phyloP scores from a whole-genome alignment of 345 rosid genomes.

The Lepidium sativum region DNA sequence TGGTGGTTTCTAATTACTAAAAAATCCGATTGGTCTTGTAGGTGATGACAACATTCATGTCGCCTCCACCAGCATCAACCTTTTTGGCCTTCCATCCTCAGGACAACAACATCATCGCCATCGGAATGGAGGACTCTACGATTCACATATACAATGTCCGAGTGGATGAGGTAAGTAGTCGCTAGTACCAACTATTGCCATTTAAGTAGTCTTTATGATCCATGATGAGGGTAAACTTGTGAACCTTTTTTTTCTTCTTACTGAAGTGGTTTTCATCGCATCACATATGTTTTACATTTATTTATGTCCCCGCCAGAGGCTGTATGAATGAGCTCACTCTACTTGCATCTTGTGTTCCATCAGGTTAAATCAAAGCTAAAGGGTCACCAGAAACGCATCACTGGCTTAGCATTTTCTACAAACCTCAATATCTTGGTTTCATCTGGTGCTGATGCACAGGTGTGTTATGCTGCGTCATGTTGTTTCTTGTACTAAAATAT shows the following conservation, averaged over 20 bases:
- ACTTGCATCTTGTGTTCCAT: conserved; percentile 8
- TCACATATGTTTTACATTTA: background rate
- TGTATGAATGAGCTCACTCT: conserved; percentile 1
- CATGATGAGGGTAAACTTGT: background rate
- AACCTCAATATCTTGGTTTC: conserved; percentile 68
- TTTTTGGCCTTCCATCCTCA: conserved; percentile 84
- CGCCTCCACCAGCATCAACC: conserved; percentile 78
- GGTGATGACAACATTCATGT: conserved; percentile 91
- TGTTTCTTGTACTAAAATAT: background rate
- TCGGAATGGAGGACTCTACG: conserved; percentile 87
- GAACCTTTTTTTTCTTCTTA: background rate
- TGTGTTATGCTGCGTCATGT: conserved; percentile 26
- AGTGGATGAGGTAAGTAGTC: conserved; percentile 60
- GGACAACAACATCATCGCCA: conserved; percentile 81
- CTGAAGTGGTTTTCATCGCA: background rate
- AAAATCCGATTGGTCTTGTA: conserved; percentile 22
- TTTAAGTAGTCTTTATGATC: background rate
- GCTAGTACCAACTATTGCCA: background rate
- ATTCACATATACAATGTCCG: conserved; percentile 78
- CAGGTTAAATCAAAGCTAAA: conserved; percentile 76
- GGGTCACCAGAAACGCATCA: conserved; percentile 83
- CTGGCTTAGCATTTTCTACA: conserved; percentile 81
- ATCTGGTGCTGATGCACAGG: conserved; percentile 94
- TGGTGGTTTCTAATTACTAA: background rate
- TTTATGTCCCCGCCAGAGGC: background rate